Conservation (phyloP, 768 basidiomycete genomes). For the Psilocybe tampanensis region DNA sequence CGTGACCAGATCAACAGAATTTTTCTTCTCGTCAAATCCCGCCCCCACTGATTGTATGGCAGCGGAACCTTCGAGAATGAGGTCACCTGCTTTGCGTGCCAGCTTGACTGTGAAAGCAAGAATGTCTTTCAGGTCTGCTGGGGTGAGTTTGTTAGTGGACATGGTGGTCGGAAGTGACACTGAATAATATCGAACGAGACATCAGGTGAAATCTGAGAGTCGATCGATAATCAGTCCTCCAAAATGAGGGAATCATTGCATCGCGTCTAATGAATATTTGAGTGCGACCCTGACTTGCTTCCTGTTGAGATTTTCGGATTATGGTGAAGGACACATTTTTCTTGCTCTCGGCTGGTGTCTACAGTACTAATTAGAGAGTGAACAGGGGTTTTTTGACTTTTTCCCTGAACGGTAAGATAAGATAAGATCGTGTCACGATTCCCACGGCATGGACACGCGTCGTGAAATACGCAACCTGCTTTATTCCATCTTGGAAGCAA, state of each 20-base stretch:
- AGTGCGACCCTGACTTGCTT: background rate
- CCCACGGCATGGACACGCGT: constrained; percentile 53
- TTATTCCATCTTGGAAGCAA: constrained; percentile 18
- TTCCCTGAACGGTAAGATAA: constrained; percentile 17
- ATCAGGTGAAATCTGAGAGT: background rate
- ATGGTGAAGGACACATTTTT: too few relatives aligned
- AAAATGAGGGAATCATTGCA: background rate
- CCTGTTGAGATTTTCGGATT: too few relatives aligned
- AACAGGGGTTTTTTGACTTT: background rate
- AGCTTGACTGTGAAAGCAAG: constrained; percentile 71
- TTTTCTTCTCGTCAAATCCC: constrained; percentile 83
- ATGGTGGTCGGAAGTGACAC: too few relatives aligned
- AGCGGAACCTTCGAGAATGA: constrained; percentile 77
- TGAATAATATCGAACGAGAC: background rate
- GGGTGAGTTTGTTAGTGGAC: constrained; percentile 41
- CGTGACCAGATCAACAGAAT: constrained; percentile 92
- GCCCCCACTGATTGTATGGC: constrained; percentile 64
- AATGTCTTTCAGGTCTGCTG: constrained; percentile 55
- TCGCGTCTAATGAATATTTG: background rate
- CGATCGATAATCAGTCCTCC: background rate
- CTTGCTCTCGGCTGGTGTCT: too few relatives aligned
- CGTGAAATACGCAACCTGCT: constrained; percentile 36
- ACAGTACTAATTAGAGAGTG: too few relatives aligned
- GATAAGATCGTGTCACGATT: constrained; percentile 38
- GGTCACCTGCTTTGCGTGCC: constrained; percentile 70